A percentile compares a stretch with the other conserved stretches of the same genome.
Conservation (phyloP, 805 yeast genomes). For the Cyberlindnera misumaiensis region DNA sequence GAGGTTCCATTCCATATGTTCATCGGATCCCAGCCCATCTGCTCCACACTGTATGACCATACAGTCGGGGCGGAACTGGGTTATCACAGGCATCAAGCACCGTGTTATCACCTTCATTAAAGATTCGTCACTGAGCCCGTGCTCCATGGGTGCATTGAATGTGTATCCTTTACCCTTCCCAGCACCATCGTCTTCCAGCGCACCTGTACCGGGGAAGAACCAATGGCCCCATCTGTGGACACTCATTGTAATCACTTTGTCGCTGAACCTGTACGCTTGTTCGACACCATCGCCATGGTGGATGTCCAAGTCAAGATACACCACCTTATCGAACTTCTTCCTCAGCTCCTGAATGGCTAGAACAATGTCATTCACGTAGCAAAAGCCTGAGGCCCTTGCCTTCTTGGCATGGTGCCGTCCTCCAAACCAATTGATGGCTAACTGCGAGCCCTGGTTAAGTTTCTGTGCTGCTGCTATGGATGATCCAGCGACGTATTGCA, state of each 20-base stretch:
- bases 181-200: constrained; percentile 27
- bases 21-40: constrained; percentile 67
- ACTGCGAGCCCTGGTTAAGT: background rate
- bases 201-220: constrained; percentile 71
- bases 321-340: constrained; percentile 35
- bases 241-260: constrained; percentile 53
- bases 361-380: constrained; percentile 66
- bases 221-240: constrained; percentile 60
- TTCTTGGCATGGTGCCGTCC: constrained; percentile 68
- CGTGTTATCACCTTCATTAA: constrained; percentile 31
- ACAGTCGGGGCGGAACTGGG: constrained; percentile 38
- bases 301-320: constrained; percentile 65
- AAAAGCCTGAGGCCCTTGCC: constrained; percentile 57
- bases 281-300: constrained; percentile 84
- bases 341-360: constrained; percentile 48
- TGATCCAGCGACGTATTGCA: constrained; percentile 46
- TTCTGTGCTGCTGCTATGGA: constrained; percentile 40
- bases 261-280: constrained; percentile 49
- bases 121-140: constrained; percentile 46
- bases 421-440: constrained; percentile 70
- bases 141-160: constrained; percentile 49
- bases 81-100: constrained; percentile 37
- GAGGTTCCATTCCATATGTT: constrained; percentile 62
- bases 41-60: constrained; percentile 66
- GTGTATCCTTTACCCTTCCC: constrained; percentile 32